Evolutionary conservation across 2,329 filamentous ascomycete species (phyloP), one percentile per base, ranked within the genome.

Genomic region (Ampelomyces quisqualis): DNA sequence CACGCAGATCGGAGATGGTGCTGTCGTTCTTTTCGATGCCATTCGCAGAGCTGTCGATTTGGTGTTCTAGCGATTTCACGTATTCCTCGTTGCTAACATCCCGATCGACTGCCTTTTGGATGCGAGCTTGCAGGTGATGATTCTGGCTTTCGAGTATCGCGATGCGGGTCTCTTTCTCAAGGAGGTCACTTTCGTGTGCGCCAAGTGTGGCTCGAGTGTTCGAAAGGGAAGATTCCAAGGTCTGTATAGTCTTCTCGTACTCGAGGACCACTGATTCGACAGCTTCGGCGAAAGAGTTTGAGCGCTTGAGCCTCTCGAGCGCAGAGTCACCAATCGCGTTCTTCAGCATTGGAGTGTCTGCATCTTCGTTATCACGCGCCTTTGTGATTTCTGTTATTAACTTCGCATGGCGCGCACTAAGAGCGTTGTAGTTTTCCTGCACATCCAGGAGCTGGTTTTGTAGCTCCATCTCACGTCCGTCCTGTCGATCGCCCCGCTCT

Each of bases 191-290:
- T 67, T 98, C 94, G 0, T 87, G 90, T 50, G 75, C 85, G 8
- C 93, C 86, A 19, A 98, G 76, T 0, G 88, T 89, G 22, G 86
- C 78, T 42, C 93, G 81, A 1, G 93, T 97, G 60, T 83, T 93
- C 0, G 90, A 90, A 10, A 98, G 79, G 2, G 90, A 96, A 35
- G 90, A 84, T 68, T 98, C 93, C 11, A 98, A 78, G 38, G 82
- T 86, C 66, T 97, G 90, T 34, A 98, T 98, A 0, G 94, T 98
- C 77, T 95, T 97, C 68, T 98, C 94, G 64, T 98, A 98, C 70
- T 98, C 93, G 34, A 97, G 74, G 3, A 98, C 89, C 15, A 98
- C 89, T 62, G 95, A 88, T 61, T 98, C 93, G 14, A 98, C 91
- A 19, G 91, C 91, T 64, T 95, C 86, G 1, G 91, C 90, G 64